Evolutionary conservation across 1,139 yeast genomes (phyloP), one percentile per base, ranked within the genome.

Genomic region (Saccharomyces hybrid): DNA sequence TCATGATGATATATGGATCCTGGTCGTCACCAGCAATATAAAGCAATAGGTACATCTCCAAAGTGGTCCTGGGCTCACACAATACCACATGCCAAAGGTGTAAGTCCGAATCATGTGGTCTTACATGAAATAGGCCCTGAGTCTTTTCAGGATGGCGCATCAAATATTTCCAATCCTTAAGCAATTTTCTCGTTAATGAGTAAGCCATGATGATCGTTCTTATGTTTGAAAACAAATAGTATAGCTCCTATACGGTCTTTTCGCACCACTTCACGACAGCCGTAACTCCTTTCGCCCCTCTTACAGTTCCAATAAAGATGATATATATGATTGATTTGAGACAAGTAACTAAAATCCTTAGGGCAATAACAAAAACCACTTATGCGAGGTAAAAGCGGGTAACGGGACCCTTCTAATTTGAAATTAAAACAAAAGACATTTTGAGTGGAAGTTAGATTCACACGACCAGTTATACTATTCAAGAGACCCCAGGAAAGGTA

Each of bases 121-220:
- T 61, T 44, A 67, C 49, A 53, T 56, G 52, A 48, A 53, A 66
- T 16, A 54, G 47, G 4, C 47, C 52, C 13, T 49, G 34, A 6
- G 44, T 32, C 30, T 46, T 44, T 13, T 46, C 49, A 42, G 34
- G 38, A 34, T 50, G 55, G 31, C 62, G 57, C 46, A 51, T 51
- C 3, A 67, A 48, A 41, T 58, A 56, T 49, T 67, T 68, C 72
- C 71, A 68, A 27, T 67, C 72, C 56, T 69, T 58, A n/a, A 68
- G 55, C 11, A 68, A 53, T 46, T 58, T 60, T 50, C 66, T 63
- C 5, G 67, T 63, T 32, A 64, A 47, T 31, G 60, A 50, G 34
- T 11, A 14, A 20, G 23, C 27, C 38, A 34, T 46, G 4, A 26
- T 25, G 13, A n/a, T 7, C 5, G 16, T 6, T 7, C 14, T 23